Conservation (phyloP, 2,329 filamentous ascomycete species). For the Phyllosticta paracitricarpa region DNA sequence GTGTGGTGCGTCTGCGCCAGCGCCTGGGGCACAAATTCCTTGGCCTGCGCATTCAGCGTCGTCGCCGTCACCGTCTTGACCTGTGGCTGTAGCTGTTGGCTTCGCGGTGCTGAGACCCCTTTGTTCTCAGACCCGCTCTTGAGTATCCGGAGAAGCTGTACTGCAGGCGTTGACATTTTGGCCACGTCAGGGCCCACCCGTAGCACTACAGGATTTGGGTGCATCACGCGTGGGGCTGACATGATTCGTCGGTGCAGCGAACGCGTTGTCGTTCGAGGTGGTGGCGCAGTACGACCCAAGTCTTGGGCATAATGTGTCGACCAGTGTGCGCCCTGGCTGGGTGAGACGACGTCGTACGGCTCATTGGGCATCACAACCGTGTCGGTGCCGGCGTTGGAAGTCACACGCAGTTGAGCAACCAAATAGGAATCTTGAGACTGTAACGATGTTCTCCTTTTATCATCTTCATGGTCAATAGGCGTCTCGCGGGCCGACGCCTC, state of each 20-base stretch:
- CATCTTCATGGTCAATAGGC: too few relatives aligned
- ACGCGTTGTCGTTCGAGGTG: not conserved
- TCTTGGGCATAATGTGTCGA: not conserved
- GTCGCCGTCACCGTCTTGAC: not conserved
- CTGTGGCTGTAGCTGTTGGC: not conserved
- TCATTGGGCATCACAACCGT: not conserved
- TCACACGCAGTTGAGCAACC: not conserved
- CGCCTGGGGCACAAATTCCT: constrained; percentile 3
- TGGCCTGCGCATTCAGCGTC: constrained; percentile 3
- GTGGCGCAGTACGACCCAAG: not conserved
- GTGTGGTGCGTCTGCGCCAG: not conserved
- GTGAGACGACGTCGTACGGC: not conserved
- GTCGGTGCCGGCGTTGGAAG: not conserved
- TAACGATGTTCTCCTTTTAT: not conserved
- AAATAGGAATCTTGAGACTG: not conserved
- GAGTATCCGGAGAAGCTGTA: not conserved
- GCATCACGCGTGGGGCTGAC: not conserved
- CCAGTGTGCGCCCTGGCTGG: not conserved
- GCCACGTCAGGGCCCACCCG: not conserved
- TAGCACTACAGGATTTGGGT: not conserved
- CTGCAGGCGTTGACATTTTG: not conserved
- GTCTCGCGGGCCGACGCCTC: not conserved
- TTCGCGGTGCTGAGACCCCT: not conserved
- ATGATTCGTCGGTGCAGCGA: not conserved
- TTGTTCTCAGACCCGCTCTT: not conserved